Conservation (phyloP, 2,329 filamentous ascomycete genomes). For the Neonectria hederae region DNA sequence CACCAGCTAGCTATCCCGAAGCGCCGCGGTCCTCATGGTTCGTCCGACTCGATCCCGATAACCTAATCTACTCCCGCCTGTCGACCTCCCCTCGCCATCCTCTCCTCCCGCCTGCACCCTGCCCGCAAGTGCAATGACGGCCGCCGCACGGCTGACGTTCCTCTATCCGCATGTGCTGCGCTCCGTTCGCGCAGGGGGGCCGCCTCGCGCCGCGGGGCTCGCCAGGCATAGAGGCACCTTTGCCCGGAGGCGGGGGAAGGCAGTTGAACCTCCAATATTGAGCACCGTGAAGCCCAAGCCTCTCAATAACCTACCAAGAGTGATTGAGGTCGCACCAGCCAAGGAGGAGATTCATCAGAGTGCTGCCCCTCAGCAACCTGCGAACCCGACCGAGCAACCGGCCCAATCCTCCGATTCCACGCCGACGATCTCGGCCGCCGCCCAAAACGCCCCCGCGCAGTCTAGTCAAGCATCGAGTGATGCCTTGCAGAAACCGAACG, state of each 20-base stretch:
- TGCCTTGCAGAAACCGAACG: conserved; percentile 13
- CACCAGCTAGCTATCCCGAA: conserved; percentile 7
- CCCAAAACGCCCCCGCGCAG: conserved; percentile 1
- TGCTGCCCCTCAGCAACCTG: neutral
- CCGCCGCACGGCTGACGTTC: conserved; percentile 70
- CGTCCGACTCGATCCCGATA: conserved; percentile 25
- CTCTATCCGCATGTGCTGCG: conserved; percentile 75
- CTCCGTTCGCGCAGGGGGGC: conserved; percentile 44
- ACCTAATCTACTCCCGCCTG: conserved; percentile 16
- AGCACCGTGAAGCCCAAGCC: conserved; percentile 33
- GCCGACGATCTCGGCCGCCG: conserved; percentile 9
- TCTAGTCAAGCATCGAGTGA: conserved; percentile 17
- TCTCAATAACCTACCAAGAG: conserved; percentile 27
- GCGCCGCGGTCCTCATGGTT: conserved; percentile 28
- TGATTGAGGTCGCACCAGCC: conserved; percentile 26
- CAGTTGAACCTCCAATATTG: conserved; percentile 61
- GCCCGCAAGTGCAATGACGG: conserved; percentile 63
- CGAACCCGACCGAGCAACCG: conserved; percentile 12
- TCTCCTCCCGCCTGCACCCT: conserved; percentile 13
- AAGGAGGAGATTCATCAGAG: conserved; percentile 15
- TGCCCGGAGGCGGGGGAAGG: conserved; percentile 67
- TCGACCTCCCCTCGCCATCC: neutral
- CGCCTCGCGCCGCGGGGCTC: conserved; percentile 52
- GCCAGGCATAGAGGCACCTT: conserved; percentile 57
- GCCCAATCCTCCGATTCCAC: conserved; percentile 18